Evolutionary conservation across 768 basidiomycete species (phyloP), one percentile per base, ranked within the genome.

Genomic region (Lactarius sanguifluus): DNA sequence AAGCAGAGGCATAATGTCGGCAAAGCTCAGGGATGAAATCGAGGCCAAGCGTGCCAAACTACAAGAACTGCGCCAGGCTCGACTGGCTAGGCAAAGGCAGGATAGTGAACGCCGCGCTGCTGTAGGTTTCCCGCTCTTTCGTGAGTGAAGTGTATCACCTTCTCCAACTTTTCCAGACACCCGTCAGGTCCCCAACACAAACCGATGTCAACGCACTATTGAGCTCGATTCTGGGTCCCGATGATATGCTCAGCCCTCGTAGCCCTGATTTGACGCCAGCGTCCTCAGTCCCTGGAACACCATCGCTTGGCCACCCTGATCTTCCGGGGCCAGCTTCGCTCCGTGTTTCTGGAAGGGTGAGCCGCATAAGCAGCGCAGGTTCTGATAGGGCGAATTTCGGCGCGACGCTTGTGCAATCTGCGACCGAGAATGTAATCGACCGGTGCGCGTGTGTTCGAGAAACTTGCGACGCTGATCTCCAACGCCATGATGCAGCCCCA

Each of bases 41-140:
- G 94, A 94, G 76, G 91, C 89, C 30, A 98, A 98, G 79, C 81
- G 89, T 68, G 86, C 87, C 13, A 95, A 94, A 77, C 87, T 98
- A 40, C 92, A 87, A 59, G 92, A 93, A 69, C 81, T 97, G 43
- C 82, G 91, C 62, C 85, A 89, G 75, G 90, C 89, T 6, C 84
- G 94, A 55, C 87, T 86, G 41, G 86, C 90, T 69, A 79, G 90
- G 71, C 83, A 87, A 72, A 84, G 80, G 65, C 82, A 80, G 59
- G 87, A 87, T 57, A 80, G 77, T 28, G 83, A 88, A 56, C 72
- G 79, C 64, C 76, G 78, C 23, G 50, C 64, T 30, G 65, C 69
- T n/a, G 61, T 68, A 81, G 78, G 64, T 86, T 85, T 57, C 10
- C 36, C 8, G 15, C 23, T 71, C 52, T 64, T 73, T 45, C 73